A percentile compares a stretch with the other conserved stretches of the same genome.
phyloP scores from a whole-genome alignment of 352 stramenopile genomes.

The Globisporangium middletonii region DNA sequence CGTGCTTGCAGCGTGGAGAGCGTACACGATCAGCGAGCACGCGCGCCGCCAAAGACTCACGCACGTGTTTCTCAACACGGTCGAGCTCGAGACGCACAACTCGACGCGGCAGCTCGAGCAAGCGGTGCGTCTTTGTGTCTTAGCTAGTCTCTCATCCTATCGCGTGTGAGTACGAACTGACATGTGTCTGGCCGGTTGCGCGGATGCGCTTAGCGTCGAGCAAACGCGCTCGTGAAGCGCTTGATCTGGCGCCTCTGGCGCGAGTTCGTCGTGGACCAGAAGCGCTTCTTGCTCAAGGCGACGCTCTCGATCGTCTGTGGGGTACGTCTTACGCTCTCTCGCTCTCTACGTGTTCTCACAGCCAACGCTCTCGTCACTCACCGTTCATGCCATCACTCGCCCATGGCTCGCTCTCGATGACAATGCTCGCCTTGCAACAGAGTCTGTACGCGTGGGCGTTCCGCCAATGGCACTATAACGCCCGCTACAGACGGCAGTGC shows the following conservation, averaged over 20 bases:
- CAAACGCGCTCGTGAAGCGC: constrained; percentile 37
- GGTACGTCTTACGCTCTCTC: constrained; percentile 20
- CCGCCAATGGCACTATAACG: constrained; percentile 51
- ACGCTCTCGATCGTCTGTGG: constrained; percentile 63
- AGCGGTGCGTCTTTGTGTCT: constrained; percentile 19
- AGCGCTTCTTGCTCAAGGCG: constrained; percentile 62
- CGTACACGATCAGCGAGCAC: constrained; percentile 22
- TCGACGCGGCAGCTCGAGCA: constrained; percentile 45
- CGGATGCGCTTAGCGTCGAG: constrained; percentile 19
- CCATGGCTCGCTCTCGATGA: background rate
- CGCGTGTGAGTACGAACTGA: background rate
- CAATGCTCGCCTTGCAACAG: constrained; percentile 14
- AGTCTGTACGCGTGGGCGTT: constrained; percentile 63
- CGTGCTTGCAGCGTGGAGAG: constrained; percentile 46
- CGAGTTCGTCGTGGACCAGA: constrained; percentile 48
- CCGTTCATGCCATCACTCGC: background rate
- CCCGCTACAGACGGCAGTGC: constrained; percentile 24
- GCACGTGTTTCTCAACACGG: constrained; percentile 57
- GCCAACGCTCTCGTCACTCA: background rate
- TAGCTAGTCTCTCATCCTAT: background rate
- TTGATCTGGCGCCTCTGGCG: constrained; percentile 47
- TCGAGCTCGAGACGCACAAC: constrained; percentile 64
- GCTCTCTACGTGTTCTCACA: background rate
- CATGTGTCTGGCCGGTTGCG: background rate
- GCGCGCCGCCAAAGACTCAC: constrained; percentile 28